Conservation (phyloP, 2,329 filamentous ascomycete species). For the Tolypocladium paradoxum region DNA sequence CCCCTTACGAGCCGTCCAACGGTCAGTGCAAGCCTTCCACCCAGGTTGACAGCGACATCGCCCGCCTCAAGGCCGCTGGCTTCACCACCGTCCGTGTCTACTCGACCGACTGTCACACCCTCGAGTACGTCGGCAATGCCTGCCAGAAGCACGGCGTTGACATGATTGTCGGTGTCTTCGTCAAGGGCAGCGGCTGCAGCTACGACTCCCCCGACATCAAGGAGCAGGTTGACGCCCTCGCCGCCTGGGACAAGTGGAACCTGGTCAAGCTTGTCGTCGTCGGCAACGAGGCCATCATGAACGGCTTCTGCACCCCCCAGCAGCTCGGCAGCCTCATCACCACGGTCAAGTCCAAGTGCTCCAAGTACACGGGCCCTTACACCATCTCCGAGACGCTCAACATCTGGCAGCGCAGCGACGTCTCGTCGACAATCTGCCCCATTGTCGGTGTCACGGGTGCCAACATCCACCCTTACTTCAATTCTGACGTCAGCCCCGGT, state of each 20-base stretch:
- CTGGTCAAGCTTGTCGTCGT: slow-evolving; percentile 71
- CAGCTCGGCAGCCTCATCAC: slow-evolving; percentile 62
- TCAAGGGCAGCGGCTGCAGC: slow-evolving; percentile 53
- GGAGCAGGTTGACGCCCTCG: slow-evolving; percentile 64
- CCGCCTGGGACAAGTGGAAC: slow-evolving; percentile 62
- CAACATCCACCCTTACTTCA: slow-evolving; percentile 96
- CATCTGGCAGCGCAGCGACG: slow-evolving; percentile 58
- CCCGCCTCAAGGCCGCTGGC: slow-evolving; percentile 50
- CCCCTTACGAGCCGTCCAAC: slow-evolving; percentile 50
- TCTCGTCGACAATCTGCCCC: slow-evolving; percentile 50
- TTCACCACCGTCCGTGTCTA: slow-evolving; percentile 73
- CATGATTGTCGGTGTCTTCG: slow-evolving; percentile 82
- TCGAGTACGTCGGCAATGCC: slow-evolving; percentile 63
- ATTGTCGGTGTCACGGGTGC: slow-evolving; percentile 69
- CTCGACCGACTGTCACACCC: slow-evolving; percentile 80
- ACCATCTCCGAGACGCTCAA: slow-evolving; percentile 83
- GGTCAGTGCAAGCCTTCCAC: slow-evolving; percentile 53
- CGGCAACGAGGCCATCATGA: slow-evolving; percentile 85
- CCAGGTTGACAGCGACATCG: slow-evolving; percentile 51
- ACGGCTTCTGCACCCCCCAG: slow-evolving; percentile 51
- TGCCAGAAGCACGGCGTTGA: slow-evolving; percentile 56
- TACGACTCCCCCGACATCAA: slow-evolving; percentile 50
- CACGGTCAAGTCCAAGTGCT: slow-evolving; percentile 54
- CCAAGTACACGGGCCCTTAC: slow-evolving; percentile 62
- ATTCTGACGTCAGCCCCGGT: slow-evolving; percentile 50